These are phyloP conservation scores for Puccinellia tenuiflora DNA, from an alignment of 176 grass and related monocot species.

Conservation along the genomic window DNA sequence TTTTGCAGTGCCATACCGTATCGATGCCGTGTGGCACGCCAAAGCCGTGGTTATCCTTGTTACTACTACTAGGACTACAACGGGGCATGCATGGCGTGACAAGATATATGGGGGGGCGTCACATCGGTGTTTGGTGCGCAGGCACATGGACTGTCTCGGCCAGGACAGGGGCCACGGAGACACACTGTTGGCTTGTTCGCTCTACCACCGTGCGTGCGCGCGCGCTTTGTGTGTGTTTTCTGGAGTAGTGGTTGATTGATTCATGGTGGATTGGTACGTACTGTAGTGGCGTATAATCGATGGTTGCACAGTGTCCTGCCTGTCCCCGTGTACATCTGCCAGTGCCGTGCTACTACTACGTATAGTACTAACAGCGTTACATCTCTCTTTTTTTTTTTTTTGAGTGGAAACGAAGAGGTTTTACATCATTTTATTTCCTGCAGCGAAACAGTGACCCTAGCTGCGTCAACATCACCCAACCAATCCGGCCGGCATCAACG, in stretches of 20 bases:
- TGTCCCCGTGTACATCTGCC: not conserved
- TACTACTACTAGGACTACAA: not conserved
- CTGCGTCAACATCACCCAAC: too few species aligned
- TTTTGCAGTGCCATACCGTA: not conserved
- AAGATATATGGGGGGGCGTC: conserved; percentile 16
- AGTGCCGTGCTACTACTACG: not conserved
- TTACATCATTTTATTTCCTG: not conserved
- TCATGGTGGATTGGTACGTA: not conserved
- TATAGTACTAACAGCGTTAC: too few species aligned
- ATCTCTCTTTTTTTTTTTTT: not conserved
- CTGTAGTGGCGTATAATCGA: not conserved
- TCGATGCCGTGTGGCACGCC: not conserved
- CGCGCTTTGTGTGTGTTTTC: not conserved
- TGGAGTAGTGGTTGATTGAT: too few species aligned
- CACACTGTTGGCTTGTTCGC: conserved; percentile 6
- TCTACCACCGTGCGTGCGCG: too few species aligned
- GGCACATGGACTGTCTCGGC: conserved; percentile 45
- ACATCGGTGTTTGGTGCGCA: conserved; percentile 37
- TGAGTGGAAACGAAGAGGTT: not conserved
- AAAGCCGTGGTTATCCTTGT: not conserved
- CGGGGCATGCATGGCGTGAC: not conserved
- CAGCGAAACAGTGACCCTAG: not conserved
- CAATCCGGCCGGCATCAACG: too few species aligned
- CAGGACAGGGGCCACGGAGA: not conserved
- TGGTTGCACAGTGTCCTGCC: not conserved